A percentile compares a stretch with the other conserved stretches of the same genome.
These are phyloP conservation scores for Larix sibirica DNA, from an alignment of 83 land plant species.

Conservation along the genomic window DNA sequence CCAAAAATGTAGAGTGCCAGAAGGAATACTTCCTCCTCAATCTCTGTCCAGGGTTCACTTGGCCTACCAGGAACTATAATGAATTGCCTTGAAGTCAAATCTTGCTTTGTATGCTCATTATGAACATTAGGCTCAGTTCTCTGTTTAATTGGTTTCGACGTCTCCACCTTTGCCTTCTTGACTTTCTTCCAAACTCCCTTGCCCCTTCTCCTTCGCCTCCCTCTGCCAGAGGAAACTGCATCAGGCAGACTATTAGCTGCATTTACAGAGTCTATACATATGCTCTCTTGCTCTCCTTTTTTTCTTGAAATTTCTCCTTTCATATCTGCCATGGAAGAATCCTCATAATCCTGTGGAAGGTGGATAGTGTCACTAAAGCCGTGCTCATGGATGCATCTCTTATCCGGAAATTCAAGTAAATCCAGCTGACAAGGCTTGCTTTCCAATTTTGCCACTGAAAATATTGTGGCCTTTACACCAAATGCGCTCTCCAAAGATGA, in stretches of 20 bases:
- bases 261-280: conserved; percentile 1
- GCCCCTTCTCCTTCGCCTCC: conserved; percentile 1
- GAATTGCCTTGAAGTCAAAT: conserved; percentile 6
- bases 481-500: background rate
- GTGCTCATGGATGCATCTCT: background rate
- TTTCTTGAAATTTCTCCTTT: background rate
- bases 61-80: conserved; percentile 41
- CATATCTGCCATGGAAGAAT: background rate
- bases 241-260: conserved; percentile 1
- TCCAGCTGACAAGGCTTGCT: background rate
- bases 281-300: background rate
- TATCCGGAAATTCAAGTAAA: background rate
- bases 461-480: background rate
- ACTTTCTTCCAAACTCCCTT: conserved; percentile 12
- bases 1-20: conserved; percentile 82
- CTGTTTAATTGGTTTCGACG: conserved; percentile 5
- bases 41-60: conserved; percentile 43
- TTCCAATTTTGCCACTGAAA: conserved; percentile 9
- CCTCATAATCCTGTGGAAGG: background rate
- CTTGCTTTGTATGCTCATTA: background rate
- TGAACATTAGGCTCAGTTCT: conserved; percentile 1
- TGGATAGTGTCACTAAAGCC: background rate
- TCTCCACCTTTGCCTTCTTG: conserved; percentile 5
- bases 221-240: conserved; percentile 11
- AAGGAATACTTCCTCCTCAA: conserved; percentile 53